Base-by-base conservation (phyloP, 1,139 yeast genomes). In the Arxiozyma telluris region DNA sequence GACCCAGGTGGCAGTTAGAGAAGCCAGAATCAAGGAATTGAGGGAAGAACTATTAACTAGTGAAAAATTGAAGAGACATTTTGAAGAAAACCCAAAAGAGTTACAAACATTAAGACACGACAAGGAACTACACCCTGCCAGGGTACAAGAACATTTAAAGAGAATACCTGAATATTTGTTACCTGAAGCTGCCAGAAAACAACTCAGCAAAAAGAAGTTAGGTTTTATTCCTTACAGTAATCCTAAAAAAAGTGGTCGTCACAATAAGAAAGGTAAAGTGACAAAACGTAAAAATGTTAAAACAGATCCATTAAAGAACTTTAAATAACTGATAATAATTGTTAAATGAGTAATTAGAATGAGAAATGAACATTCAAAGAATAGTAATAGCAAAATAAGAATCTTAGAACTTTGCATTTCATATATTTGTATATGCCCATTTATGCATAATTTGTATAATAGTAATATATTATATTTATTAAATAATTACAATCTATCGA, bases 41-140 rank as follows among this genome's bases (percentile, higher is more conserved):
- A 87, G 87, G 68, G 81, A 84, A 64, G 98, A 94, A 70, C 77
- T 94, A 68, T 75, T 94, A 58, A 82, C 91, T 47, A 87, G 95
- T 60, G 97, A 90, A 59, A 90, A 89, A 66, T 79, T 94, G 67
- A 90, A 90, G 71, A 81, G 97, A 65, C 96, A 90, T 72, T 94
- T 94, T 66, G 97, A 93, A 71, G 98, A 93, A 67, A 93, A 93
- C 68, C 98, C 98, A n/a, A 95, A 89, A 65, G 98, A 94, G 71
- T 77, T 93, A 65, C 83, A 83, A 17, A 82, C 86, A 53, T 80
- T 93, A 68, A 84, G 97, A 68, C 98, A 93, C 67, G 98, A 93
- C 68, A 87, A 84, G 64, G 96, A 87, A 61, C 70, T 88, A 56
- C 96, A 91, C 65, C 84, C 95, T 12, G 76, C 93, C 1, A 80